Evolutionary conservation across 805 yeast species (phyloP).

Genomic region (Candida nanaspora): DNA sequence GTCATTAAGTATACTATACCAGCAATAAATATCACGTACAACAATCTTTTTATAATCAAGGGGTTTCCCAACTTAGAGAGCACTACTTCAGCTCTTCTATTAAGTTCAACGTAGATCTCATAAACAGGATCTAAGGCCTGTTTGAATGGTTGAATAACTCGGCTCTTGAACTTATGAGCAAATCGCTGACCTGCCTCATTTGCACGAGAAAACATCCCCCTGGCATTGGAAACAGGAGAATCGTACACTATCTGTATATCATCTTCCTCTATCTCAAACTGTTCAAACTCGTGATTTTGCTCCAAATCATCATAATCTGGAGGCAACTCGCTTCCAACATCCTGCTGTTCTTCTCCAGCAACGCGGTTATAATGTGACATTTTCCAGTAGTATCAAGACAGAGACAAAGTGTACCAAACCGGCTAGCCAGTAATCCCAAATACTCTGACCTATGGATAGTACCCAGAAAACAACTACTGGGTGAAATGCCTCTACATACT

Average conservation of each 20-base stretch:
- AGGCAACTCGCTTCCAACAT: slow-evolving; percentile 11
- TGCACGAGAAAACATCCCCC: slow-evolving; percentile 27
- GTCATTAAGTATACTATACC: slow-evolving; percentile 49
- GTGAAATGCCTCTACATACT: too few relatives aligned
- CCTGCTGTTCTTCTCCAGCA: slow-evolving; percentile 1
- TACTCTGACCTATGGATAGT: too few relatives aligned
- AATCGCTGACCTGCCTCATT: slow-evolving; percentile 28
- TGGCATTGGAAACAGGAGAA: too few relatives aligned
- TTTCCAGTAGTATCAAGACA: neutral
- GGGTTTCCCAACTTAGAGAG: slow-evolving; percentile 79
- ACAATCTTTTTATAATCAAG: slow-evolving; percentile 65
- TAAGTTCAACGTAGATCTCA: slow-evolving; percentile 36
- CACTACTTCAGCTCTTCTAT: slow-evolving; percentile 44
- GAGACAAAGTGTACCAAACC: neutral
- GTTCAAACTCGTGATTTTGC: slow-evolving; percentile 18
- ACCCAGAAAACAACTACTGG: too few relatives aligned
- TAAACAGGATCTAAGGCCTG: slow-evolving; percentile 44
- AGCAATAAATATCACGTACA: slow-evolving; percentile 66
- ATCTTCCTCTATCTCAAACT: slow-evolving; percentile 39
- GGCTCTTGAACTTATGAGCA: slow-evolving; percentile 29
- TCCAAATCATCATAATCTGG: slow-evolving; percentile 14
- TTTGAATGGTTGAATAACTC: slow-evolving; percentile 35
- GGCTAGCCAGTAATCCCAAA: too few relatives aligned
- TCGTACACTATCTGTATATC: too few relatives aligned
- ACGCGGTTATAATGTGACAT: neutral